phyloP scores from a whole-genome alignment of 148 eudicot species.

The Vaccinium corymbosum region DNA sequence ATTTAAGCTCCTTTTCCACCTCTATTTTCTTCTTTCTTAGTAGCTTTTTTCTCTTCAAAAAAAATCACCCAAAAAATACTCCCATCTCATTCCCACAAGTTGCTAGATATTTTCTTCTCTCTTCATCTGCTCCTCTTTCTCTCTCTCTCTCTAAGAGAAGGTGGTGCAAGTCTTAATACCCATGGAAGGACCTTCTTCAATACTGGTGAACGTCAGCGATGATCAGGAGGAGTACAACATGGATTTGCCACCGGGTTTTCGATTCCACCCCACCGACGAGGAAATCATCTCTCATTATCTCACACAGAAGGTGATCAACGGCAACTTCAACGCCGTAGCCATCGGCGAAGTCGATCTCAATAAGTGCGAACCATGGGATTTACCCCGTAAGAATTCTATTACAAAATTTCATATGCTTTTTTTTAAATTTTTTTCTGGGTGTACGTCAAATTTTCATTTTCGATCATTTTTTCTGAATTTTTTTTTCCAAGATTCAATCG shows the following conservation, averaged over 20 bases:
- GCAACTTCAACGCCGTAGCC: conserved; percentile 29
- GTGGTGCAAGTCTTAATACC: background rate
- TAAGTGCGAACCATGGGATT: conserved; percentile 47
- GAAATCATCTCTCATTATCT: conserved; percentile 36
- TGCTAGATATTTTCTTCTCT: background rate
- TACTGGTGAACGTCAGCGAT: background rate
- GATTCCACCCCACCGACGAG: conserved; percentile 44
- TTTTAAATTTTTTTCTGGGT: background rate
- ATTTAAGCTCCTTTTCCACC: background rate
- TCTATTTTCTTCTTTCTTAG: background rate
- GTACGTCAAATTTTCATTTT: background rate
- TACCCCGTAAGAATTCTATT: conserved; percentile 29
- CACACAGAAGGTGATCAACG: conserved; percentile 23
- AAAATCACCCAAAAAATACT: background rate
- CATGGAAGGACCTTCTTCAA: conserved; percentile 22
- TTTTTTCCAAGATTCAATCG: background rate
- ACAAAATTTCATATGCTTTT: background rate
- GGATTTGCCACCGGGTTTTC: conserved; percentile 39
- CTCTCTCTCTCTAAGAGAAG: background rate
- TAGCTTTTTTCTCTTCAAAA: background rate
- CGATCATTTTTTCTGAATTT: background rate
- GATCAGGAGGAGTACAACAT: conserved; percentile 11
- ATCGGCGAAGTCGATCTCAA: conserved; percentile 42
- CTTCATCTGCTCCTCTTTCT: background rate
- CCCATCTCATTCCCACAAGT: background rate